Evolutionary conservation across 1,284 basidiomycete genomes (phyloP).

Genomic region (Coriolopsis trogii): DNA sequence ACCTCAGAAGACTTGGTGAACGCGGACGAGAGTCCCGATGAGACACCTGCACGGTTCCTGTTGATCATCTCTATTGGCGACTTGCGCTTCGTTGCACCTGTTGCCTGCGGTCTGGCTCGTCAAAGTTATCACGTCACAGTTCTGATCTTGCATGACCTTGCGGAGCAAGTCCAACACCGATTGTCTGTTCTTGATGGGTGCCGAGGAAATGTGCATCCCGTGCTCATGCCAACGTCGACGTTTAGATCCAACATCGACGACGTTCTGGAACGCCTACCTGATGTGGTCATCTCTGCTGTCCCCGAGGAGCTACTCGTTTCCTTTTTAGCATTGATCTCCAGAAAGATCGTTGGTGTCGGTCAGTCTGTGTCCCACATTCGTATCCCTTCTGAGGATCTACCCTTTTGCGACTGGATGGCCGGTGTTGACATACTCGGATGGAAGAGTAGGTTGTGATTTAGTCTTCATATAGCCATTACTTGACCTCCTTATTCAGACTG

Average conservation of each 20-base stretch:
- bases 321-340: background rate
- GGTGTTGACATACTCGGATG: constrained; percentile 57
- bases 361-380: constrained; percentile 28
- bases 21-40: no score
- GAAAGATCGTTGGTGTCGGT: background rate
- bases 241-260: background rate
- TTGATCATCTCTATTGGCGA: constrained; percentile 46
- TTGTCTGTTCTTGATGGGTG: background rate
- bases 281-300: constrained; percentile 19
- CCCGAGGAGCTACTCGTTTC: background rate
- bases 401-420: constrained; percentile 66
- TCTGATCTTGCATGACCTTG: constrained; percentile 4
- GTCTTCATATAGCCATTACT: background rate
- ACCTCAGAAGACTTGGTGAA: no score
- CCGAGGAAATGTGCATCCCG: background rate
- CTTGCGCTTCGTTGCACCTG: constrained; percentile 41
- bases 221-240: background rate
- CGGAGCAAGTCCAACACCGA: constrained; percentile 8
- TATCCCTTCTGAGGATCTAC: constrained; percentile 55
- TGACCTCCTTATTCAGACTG: constrained; percentile 54
- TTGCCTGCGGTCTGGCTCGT: constrained; percentile 47
- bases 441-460: constrained; percentile 44
- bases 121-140: constrained; percentile 37
- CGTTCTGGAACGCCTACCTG: background rate
- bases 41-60: constrained; percentile 32